A percentile compares a stretch with the other conserved stretches of the same genome.
These are phyloP conservation scores for Magnolia officinalis DNA, from an alignment of 164 flowering plant species.

Conservation along the genomic window DNA sequence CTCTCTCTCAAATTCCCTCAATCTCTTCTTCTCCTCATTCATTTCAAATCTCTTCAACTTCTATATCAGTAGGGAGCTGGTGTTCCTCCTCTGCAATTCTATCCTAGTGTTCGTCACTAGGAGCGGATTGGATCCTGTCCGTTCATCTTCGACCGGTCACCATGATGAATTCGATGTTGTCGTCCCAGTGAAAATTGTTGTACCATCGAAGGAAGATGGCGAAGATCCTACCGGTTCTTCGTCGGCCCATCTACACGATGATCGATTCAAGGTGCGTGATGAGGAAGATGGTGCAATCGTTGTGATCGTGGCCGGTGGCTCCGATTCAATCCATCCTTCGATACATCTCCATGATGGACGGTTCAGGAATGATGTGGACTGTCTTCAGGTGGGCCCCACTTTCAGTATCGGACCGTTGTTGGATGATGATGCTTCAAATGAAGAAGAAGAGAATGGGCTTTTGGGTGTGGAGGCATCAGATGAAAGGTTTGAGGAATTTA, in stretches of 20 bases:
- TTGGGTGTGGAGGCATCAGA: background rate
- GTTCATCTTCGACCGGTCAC: background rate
- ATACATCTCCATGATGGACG: too few species aligned
- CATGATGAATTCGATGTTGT: background rate
- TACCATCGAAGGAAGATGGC: too few species aligned
- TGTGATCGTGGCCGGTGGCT: too few species aligned
- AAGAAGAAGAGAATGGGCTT: background rate
- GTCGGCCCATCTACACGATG: too few species aligned
- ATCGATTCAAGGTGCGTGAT: too few species aligned
- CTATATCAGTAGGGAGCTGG: background rate
- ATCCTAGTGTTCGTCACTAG: background rate
- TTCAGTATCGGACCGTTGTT: background rate
- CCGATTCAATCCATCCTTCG: too few species aligned
- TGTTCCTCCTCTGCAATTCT: slow-evolving; percentile 2
- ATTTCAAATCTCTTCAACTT: background rate
- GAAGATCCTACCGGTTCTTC: too few species aligned
- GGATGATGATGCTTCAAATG: background rate
- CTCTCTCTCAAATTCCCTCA: background rate
- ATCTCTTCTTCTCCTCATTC: background rate
- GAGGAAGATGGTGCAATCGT: too few species aligned
- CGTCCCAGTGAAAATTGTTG: too few species aligned
- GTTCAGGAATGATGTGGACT: too few species aligned
- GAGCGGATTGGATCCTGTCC: too few species aligned
- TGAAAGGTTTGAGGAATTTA: slow-evolving; percentile 3
- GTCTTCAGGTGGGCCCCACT: too few species aligned